Base-by-base conservation (phyloP, 139 green algal genomes). In the Micractinium conductrix region DNA sequence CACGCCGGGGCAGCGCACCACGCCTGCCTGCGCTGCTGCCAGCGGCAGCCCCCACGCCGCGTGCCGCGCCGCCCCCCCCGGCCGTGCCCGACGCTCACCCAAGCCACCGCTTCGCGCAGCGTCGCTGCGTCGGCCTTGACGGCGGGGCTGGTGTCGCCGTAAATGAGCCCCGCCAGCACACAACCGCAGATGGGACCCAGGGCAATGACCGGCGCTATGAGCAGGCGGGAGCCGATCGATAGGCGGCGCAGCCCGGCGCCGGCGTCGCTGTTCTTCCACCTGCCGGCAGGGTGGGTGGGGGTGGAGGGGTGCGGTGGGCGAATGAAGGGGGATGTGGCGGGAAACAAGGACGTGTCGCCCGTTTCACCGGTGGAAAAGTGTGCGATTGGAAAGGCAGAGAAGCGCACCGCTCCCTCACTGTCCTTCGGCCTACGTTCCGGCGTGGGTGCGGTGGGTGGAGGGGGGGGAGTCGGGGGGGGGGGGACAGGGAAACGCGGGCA, bases 261-360 rank as follows among this genome's bases (percentile, higher is more conserved):
- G 14, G 65, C 65, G 2, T 44, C 65, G 10, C 65, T 72, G 35
- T 72, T 72, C 65, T 72, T 72, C 65, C 65, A 72, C 65, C 65
- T 72, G 65, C 65, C 40, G 10, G 33, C 53, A 62, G 19, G 1
- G 26, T 35, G 22, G 33, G 60, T 4, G 60, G 33, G 60, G 53
- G 6, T 30, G 53, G 53, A 19, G 53, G 5, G 24, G 53, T 10
- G 48, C 48, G 48, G 48, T 10, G 12, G 14, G 48, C 48, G 48
- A 14, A 58, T 58, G 48, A 58, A 58, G 10, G 12, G 14, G 48
- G 60, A 35, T 37, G 26, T 12, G 21, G 22, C 26, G 35, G 60
- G 24, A 68, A 68, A 8, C 60, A 37, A 9, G 26, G 21, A 9
- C 14, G n/a, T n/a, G n/a, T n/a, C n/a, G n/a, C n/a, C n/a, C 55